Percentiles rank a stretch among this genome's conserved stretches.
Conservation (phyloP, 805 yeast species). For the Monosporozyma servazzii region DNA sequence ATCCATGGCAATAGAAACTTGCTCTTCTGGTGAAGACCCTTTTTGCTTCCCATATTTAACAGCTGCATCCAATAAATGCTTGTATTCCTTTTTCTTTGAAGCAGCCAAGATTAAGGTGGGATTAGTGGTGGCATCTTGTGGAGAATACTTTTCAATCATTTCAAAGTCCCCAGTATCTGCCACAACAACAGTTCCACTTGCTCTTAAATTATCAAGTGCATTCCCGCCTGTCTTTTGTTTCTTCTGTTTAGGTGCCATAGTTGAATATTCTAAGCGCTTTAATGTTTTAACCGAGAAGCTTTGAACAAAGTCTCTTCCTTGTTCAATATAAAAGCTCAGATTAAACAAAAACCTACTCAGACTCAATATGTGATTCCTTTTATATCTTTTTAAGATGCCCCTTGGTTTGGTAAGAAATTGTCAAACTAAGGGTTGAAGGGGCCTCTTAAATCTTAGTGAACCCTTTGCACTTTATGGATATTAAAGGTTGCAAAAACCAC, state of each 20-base stretch:
- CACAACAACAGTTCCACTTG: slow-evolving; percentile 92
- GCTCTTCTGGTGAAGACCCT: slow-evolving; percentile 43
- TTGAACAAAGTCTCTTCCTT: background rate
- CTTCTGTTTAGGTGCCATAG: slow-evolving; percentile 24
- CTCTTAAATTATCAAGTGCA: slow-evolving; percentile 88
- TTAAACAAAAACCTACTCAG: too few species aligned
- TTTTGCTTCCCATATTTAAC: slow-evolving; percentile 71
- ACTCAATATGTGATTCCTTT: too few species aligned
- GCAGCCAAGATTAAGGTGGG: slow-evolving; percentile 97
- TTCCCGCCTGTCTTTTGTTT: slow-evolving; percentile 35
- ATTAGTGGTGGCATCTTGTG: slow-evolving; percentile 99
- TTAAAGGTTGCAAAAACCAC: background rate
- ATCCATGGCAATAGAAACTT: slow-evolving; percentile 81
- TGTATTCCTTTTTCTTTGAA: slow-evolving; percentile 79
- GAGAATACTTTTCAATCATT: slow-evolving; percentile 93
- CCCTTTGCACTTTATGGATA: background rate
- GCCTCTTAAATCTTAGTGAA: background rate
- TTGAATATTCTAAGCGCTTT: background rate
- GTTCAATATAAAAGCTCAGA: too few species aligned
- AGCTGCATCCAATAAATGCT: slow-evolving; percentile 83
- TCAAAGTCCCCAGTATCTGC: slow-evolving; percentile 99
- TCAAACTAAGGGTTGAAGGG: background rate
- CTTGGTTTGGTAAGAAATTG: background rate
- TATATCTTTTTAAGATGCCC: too few species aligned
- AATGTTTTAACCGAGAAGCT: background rate